Percentiles rank a stretch among this genome's conserved stretches.
phyloP scores from a whole-genome alignment of 2,329 filamentous ascomycete genomes.

The Microdochium nivale region DNA sequence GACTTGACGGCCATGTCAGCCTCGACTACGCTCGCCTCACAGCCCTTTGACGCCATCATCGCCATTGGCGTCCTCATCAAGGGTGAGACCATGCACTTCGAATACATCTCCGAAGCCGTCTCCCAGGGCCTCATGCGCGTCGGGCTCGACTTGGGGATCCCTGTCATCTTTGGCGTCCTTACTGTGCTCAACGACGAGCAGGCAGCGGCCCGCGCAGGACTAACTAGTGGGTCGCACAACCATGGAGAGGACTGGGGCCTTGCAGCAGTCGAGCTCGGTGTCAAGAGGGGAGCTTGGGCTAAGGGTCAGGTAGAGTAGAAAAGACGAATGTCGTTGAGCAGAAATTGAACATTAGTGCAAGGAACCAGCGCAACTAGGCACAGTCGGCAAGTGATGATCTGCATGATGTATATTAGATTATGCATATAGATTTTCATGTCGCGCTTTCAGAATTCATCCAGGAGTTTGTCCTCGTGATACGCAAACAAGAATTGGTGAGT shows the following conservation, averaged over 20 bases:
- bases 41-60: slow-evolving; percentile 86
- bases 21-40: slow-evolving; percentile 30
- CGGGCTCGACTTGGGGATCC: slow-evolving; percentile 79
- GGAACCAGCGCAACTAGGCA: neutral
- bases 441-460: neutral
- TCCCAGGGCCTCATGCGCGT: slow-evolving; percentile 91
- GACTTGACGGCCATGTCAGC: slow-evolving; percentile 48
- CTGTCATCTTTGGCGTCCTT: slow-evolving; percentile 85
- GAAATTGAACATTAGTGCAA: slow-evolving; percentile 1
- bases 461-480: too few species aligned
- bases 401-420: slow-evolving; percentile 3
- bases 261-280: slow-evolving; percentile 87
- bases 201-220: slow-evolving; percentile 73
- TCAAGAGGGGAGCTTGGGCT: slow-evolving; percentile 79
- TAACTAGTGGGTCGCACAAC: slow-evolving; percentile 66
- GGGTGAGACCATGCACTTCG: slow-evolving; percentile 98
- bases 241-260: slow-evolving; percentile 95
- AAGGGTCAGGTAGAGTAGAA: slow-evolving; percentile 51
- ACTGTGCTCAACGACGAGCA: slow-evolving; percentile 87
- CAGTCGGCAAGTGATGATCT: slow-evolving; percentile 1
- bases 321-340: neutral
- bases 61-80: slow-evolving; percentile 96
- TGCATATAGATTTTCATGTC: too few species aligned
- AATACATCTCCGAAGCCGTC: slow-evolving; percentile 91
- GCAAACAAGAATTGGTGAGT: too few species aligned